A percentile compares a stretch with the other conserved stretches of the same genome.
These are phyloP conservation scores for Podila minutissima DNA, from an alignment of 192 early-diverging fungal genomes.

Conservation along the genomic window DNA sequence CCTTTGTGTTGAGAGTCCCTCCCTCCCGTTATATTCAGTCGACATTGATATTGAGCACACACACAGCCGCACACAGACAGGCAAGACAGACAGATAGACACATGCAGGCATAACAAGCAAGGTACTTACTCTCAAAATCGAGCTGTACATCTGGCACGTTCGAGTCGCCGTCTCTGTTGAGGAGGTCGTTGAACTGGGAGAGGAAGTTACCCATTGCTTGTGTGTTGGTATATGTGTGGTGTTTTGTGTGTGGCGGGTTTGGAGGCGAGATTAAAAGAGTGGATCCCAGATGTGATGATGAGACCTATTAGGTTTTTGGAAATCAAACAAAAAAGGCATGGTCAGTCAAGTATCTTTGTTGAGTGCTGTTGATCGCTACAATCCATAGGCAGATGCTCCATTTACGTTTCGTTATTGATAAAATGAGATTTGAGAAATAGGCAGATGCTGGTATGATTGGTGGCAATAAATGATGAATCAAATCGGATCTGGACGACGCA, in stretches of 20 bases:
- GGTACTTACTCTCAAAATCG: slow-evolving; percentile 68
- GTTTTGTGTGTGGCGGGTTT: not conserved
- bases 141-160: slow-evolving; percentile 67
- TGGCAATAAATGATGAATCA: not conserved
- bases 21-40: not conserved
- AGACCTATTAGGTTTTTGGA: no score
- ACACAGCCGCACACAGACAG: not conserved
- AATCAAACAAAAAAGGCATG: no score
- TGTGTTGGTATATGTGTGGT: slow-evolving; percentile 5
- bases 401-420: not conserved
- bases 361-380: no score
- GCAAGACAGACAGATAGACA: not conserved
- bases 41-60: not conserved
- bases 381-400: no score
- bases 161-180: slow-evolving; percentile 43
- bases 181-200: slow-evolving; percentile 59
- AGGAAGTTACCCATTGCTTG: slow-evolving; percentile 55
- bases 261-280: not conserved
- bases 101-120: not conserved
- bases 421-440: not conserved
- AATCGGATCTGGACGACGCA: not conserved
- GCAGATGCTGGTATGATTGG: not conserved
- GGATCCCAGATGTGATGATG: no score
- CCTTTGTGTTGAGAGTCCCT: no score
- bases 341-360: no score